Evolutionary conservation across 2,329 filamentous ascomycete species (phyloP).

Genomic region (Fusarium sp.): DNA sequence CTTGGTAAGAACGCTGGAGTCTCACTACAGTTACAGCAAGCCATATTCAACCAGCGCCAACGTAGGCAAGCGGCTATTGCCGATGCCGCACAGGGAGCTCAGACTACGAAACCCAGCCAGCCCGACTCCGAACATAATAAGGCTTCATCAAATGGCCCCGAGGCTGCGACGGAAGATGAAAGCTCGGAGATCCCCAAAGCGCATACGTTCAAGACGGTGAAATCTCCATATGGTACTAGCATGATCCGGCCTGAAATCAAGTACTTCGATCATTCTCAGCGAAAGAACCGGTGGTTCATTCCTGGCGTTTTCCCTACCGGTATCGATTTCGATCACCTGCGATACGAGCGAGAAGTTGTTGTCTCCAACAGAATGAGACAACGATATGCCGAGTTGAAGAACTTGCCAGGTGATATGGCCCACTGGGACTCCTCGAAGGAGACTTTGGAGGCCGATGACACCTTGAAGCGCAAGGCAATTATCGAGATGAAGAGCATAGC

Average conservation of each 20-base stretch:
- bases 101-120: constrained; percentile 47
- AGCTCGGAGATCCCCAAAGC: constrained; percentile 52
- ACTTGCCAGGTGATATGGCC: constrained; percentile 84
- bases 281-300: constrained; percentile 81
- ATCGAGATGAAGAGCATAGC: constrained; percentile 95
- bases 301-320: constrained; percentile 90
- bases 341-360: constrained; percentile 87
- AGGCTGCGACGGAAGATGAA: constrained; percentile 50
- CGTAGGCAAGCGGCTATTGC: constrained; percentile 68
- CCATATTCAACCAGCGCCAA: constrained; percentile 80
- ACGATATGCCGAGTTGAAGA: constrained; percentile 84
- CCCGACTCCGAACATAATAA: constrained; percentile 52
- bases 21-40: constrained; percentile 80
- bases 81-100: constrained; percentile 56
- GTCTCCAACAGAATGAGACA: constrained; percentile 91
- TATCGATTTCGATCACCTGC: constrained; percentile 85
- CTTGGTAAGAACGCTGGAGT: constrained; percentile 88
- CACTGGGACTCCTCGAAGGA: constrained; percentile 85
- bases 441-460: constrained; percentile 76
- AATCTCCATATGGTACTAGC: constrained; percentile 73
- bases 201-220: constrained; percentile 76
- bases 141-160: constrained; percentile 52
- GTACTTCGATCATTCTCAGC: constrained; percentile 81
- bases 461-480: constrained; percentile 85
- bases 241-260: constrained; percentile 71